These are phyloP conservation scores for Castanea crenata DNA, from an alignment of 306 rosid genomes.

Conservation along the genomic window DNA sequence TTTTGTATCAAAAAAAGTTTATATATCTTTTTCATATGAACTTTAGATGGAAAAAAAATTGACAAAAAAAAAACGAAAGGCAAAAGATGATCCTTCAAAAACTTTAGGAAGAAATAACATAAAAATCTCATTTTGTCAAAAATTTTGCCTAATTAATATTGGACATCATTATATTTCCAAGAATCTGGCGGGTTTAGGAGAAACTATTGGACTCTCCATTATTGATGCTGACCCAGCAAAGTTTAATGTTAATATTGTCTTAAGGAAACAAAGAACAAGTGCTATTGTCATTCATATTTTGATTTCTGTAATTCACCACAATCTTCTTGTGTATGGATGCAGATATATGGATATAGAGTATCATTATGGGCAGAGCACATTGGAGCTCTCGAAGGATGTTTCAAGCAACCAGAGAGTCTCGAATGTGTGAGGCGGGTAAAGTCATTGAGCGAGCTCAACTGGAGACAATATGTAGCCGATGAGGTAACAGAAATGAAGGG, in stretches of 20 bases:
- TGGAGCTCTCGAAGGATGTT: conserved; percentile 60
- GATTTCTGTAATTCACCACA: not conserved
- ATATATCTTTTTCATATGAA: too few species aligned
- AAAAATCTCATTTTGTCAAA: too few species aligned
- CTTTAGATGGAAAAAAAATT: too few species aligned
- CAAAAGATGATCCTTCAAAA: too few species aligned
- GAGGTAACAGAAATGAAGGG: conserved; percentile 71
- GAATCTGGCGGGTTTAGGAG: too few species aligned
- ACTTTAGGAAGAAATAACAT: too few species aligned
- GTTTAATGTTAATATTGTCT: not conserved
- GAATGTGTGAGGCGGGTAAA: conserved; percentile 64
- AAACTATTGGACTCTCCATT: not conserved
- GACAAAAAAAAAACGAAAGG: too few species aligned
- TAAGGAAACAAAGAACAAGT: not conserved
- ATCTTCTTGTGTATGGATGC: conserved; percentile 5
- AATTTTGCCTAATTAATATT: too few species aligned
- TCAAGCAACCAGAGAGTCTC: conserved; percentile 63
- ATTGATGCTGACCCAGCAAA: not conserved
- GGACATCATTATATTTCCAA: too few species aligned
- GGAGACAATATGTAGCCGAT: conserved; percentile 71
- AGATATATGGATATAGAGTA: conserved; percentile 88
- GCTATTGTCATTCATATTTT: not conserved
- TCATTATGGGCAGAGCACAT: conserved; percentile 88
- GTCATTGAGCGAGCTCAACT: conserved; percentile 62
- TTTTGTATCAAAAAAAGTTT: too few species aligned